Evolutionary conservation across 352 stramenopile genomes (phyloP).

Genomic region (Hyaloperonospora brassicae): DNA sequence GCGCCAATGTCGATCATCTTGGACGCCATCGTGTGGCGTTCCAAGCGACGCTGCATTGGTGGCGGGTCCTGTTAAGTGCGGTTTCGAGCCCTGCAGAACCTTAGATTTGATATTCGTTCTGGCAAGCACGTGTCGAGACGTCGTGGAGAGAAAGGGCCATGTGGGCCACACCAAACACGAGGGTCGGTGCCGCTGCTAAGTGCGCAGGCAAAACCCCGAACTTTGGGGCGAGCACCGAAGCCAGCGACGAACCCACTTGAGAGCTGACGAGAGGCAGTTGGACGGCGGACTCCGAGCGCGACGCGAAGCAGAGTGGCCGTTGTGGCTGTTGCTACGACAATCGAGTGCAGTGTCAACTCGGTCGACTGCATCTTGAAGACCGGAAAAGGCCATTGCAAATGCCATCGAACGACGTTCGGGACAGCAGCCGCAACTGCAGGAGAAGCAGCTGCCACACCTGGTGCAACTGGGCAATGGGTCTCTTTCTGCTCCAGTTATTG

Average conservation of each 20-base stretch:
- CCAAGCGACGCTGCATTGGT: slow-evolving; percentile 7
- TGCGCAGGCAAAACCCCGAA: too few relatives aligned
- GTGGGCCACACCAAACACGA: too few relatives aligned
- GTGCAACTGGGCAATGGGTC: neutral
- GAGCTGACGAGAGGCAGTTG: slow-evolving; percentile 38
- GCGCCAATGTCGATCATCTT: slow-evolving; percentile 90
- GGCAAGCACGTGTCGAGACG: too few relatives aligned
- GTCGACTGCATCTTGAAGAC: slow-evolving; percentile 33
- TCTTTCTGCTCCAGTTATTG: neutral
- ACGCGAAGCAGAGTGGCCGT: slow-evolving; percentile 28
- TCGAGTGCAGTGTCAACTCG: slow-evolving; percentile 31
- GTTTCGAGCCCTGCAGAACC: neutral
- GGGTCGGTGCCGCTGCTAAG: too few relatives aligned
- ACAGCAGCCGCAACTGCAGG: too few relatives aligned
- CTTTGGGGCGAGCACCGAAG: slow-evolving; percentile 3
- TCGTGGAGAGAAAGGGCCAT: too few relatives aligned
- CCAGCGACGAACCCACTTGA: neutral
- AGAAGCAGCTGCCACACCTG: neutral
- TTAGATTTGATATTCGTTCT: too few relatives aligned
- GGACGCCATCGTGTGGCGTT: slow-evolving; percentile 11
- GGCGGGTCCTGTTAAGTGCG: slow-evolving; percentile 4
- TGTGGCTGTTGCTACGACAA: slow-evolving; percentile 27
- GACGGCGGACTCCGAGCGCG: slow-evolving; percentile 34
- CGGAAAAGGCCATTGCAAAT: slow-evolving; percentile 7
- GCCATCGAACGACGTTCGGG: slow-evolving; percentile 5